Conservation (phyloP, 1,139 yeast genomes). For the Lodderomyces beijingensis region DNA sequence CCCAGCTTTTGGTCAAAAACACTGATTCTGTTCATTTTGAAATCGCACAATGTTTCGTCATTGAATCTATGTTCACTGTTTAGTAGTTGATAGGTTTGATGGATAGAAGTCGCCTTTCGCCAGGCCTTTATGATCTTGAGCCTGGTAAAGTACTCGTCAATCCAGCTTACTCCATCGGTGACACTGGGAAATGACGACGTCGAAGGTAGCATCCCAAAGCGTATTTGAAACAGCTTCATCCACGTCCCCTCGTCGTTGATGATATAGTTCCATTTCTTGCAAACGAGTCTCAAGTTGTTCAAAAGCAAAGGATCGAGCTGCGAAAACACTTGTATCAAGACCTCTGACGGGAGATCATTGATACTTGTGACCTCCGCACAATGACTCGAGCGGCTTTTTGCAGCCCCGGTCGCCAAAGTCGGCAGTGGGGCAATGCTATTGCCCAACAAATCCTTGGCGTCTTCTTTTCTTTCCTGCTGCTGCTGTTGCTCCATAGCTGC, state of each 20-base stretch:
- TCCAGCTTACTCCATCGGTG: slow-evolving; percentile 50
- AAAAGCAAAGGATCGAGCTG: slow-evolving; percentile 55
- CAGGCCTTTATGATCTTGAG: slow-evolving; percentile 42
- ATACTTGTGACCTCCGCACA: slow-evolving; percentile 12
- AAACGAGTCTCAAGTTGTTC: slow-evolving; percentile 46
- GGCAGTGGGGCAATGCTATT: too few relatives aligned
- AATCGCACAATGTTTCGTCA: slow-evolving; percentile 31
- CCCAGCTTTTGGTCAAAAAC: slow-evolving; percentile 32
- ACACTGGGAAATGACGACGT: slow-evolving; percentile 65
- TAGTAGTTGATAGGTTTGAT: slow-evolving; percentile 28
- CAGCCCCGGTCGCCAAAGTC: too few relatives aligned
- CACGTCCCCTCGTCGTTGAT: slow-evolving; percentile 58
- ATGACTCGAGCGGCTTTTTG: too few relatives aligned
- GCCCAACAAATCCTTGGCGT: slow-evolving; percentile 1
- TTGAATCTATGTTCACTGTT: slow-evolving; percentile 25
- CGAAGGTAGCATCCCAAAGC: slow-evolving; percentile 34
- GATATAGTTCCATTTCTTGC: slow-evolving; percentile 47
- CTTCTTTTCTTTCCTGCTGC: too few relatives aligned
- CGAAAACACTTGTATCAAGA: slow-evolving; percentile 52
- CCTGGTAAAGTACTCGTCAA: slow-evolving; percentile 52
- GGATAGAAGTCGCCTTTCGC: slow-evolving; percentile 43
- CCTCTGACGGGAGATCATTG: slow-evolving; percentile 52
- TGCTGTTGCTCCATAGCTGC: too few relatives aligned
- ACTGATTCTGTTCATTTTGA: slow-evolving; percentile 31
- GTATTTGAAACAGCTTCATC: slow-evolving; percentile 50